phyloP scores from a whole-genome alignment of 345 rosid genomes.

The Gossypium herbaceum region DNA sequence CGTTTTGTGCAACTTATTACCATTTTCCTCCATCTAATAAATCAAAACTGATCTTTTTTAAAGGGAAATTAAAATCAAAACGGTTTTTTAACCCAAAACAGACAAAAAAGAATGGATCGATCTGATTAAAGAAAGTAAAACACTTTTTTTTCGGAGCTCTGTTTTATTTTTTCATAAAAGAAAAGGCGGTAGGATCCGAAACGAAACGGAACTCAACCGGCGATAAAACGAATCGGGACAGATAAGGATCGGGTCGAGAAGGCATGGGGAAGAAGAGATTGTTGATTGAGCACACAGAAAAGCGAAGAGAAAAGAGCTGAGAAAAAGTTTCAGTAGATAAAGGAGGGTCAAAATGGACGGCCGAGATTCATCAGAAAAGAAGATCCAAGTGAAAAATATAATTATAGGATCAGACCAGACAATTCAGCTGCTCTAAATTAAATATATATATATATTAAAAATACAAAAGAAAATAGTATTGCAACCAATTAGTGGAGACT shows the following conservation, averaged over 20 bases:
- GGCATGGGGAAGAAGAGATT: not conserved
- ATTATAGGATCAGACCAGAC: not conserved
- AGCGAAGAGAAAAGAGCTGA: not conserved
- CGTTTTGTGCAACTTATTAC: conserved; percentile 26
- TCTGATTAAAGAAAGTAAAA: not conserved
- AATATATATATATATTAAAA: not conserved
- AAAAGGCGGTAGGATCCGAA: conserved; percentile 14
- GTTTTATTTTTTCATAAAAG: not conserved
- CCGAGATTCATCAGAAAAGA: conserved; percentile 15
- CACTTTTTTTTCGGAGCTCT: not conserved
- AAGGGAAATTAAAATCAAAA: not conserved
- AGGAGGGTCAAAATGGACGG: conserved; percentile 17
- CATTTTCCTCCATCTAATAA: conserved; percentile 36
- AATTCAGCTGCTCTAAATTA: not conserved
- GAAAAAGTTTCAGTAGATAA: not conserved
- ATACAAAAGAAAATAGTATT: no score
- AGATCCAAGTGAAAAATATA: conserved; percentile 21
- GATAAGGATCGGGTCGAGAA: not conserved
- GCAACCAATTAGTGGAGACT: no score
- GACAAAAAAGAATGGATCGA: not conserved
- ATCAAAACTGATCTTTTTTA: not conserved
- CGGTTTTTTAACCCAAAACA: not conserved
- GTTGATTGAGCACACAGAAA: not conserved
- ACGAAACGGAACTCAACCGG: not conserved
- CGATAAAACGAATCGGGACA: conserved; percentile 12